These are phyloP conservation scores for Sclerotinia nivalis DNA, from an alignment of 2,329 filamentous ascomycete genomes.

Conservation along the genomic window DNA sequence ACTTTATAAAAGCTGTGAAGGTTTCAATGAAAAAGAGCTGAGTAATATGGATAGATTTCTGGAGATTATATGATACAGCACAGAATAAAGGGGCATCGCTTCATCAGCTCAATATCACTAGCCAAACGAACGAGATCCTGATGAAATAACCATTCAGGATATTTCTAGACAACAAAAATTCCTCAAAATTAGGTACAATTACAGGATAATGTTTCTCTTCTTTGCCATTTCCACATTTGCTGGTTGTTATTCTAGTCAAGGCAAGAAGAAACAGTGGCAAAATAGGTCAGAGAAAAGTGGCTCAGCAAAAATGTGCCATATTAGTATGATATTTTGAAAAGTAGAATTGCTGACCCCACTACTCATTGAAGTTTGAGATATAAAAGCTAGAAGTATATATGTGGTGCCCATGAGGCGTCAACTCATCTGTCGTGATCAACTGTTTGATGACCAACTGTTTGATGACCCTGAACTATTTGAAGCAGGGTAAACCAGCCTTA, in stretches of 20 bases:
- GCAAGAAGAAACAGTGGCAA: too few species aligned
- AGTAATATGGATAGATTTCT: not conserved
- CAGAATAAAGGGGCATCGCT: not conserved
- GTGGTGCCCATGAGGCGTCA: rapidly evolving
- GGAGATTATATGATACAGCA: not conserved
- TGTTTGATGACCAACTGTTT: too few species aligned
- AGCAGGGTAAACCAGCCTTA: not conserved
- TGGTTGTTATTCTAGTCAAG: too few species aligned
- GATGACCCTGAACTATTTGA: too few species aligned
- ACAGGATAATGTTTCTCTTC: not conserved
- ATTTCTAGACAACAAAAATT: not conserved
- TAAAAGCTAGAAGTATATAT: not conserved
- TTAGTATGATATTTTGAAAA: too few species aligned
- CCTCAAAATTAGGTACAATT: not conserved
- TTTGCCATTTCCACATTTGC: too few species aligned
- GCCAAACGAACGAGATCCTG: not conserved
- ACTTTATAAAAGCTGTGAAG: not conserved
- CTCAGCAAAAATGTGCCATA: too few species aligned
- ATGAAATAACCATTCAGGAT: not conserved
- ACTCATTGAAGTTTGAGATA: not conserved
- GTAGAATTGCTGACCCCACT: not conserved
- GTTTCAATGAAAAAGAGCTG: not conserved
- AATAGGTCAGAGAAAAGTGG: too few species aligned
- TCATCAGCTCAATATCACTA: not conserved
- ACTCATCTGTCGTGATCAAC: not conserved